A percentile compares a stretch with the other conserved stretches of the same genome.
These are phyloP conservation scores for Cicer bijugum DNA, from an alignment of 306 rosid genomes.

Conservation along the genomic window DNA sequence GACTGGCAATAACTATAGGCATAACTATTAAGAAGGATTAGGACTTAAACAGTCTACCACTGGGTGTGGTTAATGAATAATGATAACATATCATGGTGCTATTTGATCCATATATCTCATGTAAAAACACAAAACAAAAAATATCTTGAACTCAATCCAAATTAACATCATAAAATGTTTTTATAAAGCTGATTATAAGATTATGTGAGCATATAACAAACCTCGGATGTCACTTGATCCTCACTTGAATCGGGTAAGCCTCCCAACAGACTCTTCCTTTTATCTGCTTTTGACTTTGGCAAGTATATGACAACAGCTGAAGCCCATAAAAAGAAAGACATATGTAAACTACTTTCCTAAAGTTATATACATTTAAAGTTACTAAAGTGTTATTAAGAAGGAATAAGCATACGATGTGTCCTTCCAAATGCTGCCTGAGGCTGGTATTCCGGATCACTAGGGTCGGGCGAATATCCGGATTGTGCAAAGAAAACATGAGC, in stretches of 20 bases:
- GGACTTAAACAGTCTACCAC: not conserved
- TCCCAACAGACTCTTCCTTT: conserved; percentile 79
- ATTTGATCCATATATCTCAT: not conserved
- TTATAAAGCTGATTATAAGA: conserved; percentile 29
- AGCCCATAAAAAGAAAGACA: conserved; percentile 43
- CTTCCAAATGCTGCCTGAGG: conserved; percentile 77
- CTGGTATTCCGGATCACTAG: conserved; percentile 84
- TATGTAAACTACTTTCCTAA: conserved; percentile 14
- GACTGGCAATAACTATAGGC: not conserved
- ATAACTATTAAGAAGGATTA: conserved; percentile 4
- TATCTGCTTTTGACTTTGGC: conserved; percentile 79
- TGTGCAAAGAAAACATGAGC: conserved; percentile 91
- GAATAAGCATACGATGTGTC: conserved; percentile 65
- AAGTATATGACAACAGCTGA: conserved; percentile 77
- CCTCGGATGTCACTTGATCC: conserved; percentile 59
- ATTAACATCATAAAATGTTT: conserved; percentile 17
- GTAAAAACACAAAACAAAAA: conserved; percentile 2
- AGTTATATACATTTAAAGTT: not conserved
- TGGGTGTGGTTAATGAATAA: not conserved
- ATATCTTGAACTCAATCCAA: conserved; percentile 21
- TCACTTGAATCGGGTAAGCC: conserved; percentile 60
- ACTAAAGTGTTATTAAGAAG: conserved; percentile 1
- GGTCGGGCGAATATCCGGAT: conserved; percentile 88
- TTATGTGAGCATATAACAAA: conserved; percentile 41
- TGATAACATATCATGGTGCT: not conserved